phyloP scores from a whole-genome alignment of 441 rosid species.

The Biscutella laevigata region DNA sequence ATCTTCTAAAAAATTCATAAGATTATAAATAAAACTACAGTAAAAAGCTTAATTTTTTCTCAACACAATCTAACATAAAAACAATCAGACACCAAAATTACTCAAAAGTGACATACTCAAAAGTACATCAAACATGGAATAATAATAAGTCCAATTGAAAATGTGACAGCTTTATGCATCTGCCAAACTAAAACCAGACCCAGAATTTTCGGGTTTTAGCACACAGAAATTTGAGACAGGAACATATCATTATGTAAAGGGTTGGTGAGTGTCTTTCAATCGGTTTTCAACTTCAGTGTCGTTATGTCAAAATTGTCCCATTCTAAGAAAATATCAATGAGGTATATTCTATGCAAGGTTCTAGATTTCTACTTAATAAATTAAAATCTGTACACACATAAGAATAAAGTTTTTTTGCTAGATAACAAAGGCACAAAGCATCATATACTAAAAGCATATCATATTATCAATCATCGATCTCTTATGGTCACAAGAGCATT shows the following conservation, averaged over 20 bases:
- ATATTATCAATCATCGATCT: conserved; percentile 22
- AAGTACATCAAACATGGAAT: conserved; percentile 10
- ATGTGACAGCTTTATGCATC: conserved; percentile 14
- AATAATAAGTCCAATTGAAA: conserved; percentile 11
- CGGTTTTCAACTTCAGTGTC: conserved; percentile 20
- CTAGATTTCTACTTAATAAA: conserved; percentile 3
- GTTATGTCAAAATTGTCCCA: conserved; percentile 8
- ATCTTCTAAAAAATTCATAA: too few species aligned
- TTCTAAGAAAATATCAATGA: conserved; percentile 19
- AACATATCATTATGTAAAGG: conserved; percentile 14
- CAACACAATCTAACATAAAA: too few species aligned
- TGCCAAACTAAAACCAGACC: conserved; percentile 24
- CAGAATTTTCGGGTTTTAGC: conserved; percentile 19
- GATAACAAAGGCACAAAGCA: conserved; percentile 25
- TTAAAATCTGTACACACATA: not conserved
- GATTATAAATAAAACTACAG: too few species aligned
- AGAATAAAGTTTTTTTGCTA: conserved; percentile 6
- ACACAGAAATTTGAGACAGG: conserved; percentile 21
- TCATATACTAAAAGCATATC: conserved; percentile 21
- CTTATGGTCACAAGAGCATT: conserved; percentile 10
- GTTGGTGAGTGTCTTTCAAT: conserved; percentile 19
- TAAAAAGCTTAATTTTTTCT: too few species aligned
- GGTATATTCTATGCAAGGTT: conserved; percentile 27
- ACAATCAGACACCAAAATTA: not conserved
- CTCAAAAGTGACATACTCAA: conserved; percentile 2